Base-by-base conservation (phyloP, 1,284 basidiomycete species). In the Ceratobasidium sp. region DNA sequence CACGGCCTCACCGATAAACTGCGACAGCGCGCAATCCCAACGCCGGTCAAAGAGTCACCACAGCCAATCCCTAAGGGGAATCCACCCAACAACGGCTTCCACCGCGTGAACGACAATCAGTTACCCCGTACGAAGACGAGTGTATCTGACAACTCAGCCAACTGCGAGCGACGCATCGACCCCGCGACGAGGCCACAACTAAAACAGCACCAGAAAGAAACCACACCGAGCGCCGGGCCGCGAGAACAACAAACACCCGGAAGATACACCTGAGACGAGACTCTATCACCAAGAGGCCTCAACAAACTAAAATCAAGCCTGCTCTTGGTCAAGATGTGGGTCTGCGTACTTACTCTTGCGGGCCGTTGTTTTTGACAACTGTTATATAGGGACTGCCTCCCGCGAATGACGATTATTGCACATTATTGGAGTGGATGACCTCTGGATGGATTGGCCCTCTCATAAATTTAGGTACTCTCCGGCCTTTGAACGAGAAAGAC, bases 221-320 rank as follows among this genome's bases (percentile, higher is more conserved):
- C 55, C n/a, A n/a, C n/a, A 43, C 8, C 30, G 50, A 49, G 63
- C 66, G 58, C 38, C 16, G 26, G 16, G 8, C 28, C 13, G 32
- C 43, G 38, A 44, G n/a, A 7, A 7, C 13, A 14, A 4, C 46
- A 74, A 82, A 64, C 41, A 88, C 89, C 82, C 90, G 87, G 77
- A 88, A 87, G 35, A 82, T 82, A 8, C 86, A 85, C 0, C 91
- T 90, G 16, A 87, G 82, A 0, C 87, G 90, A 0, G 91, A 91
- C 49, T 89, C 90, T 74, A 61, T 61, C 4, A 13, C 28, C 3
- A 61, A 28, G 3, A 61, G 43, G 58, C 58, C 58, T 1, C 23
- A 44, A 8, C 30, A 61, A 23, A 23, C 26, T 18, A 18, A 30
- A 44, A 61, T 35, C 44, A 44, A 26, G 23, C 46, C 88, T 89